phyloP scores from a whole-genome alignment of 1,284 basidiomycete genomes.

The Moniliophthora roreri region DNA sequence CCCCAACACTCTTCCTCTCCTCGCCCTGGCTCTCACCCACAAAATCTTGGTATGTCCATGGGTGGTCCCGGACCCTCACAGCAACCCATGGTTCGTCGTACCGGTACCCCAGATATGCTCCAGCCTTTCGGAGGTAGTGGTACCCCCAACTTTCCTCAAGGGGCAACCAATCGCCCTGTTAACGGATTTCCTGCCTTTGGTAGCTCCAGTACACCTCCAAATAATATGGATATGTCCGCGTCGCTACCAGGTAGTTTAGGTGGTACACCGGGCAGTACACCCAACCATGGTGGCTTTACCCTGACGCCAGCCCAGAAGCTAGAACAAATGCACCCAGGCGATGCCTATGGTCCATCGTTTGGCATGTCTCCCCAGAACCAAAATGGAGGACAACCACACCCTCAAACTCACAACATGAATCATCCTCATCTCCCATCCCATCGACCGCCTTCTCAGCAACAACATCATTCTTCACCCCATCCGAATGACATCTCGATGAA shows the following conservation, averaged over 20 bases:
- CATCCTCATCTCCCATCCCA: slow-evolving; percentile 28
- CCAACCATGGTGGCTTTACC: slow-evolving; percentile 42
- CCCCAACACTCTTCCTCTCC: slow-evolving; percentile 46
- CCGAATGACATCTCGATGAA: slow-evolving; percentile 35
- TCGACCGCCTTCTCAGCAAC: slow-evolving; percentile 25
- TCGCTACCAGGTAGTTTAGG: slow-evolving; percentile 31
- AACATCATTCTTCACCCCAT: slow-evolving; percentile 40
- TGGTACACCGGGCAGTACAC: slow-evolving; percentile 26
- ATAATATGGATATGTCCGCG: slow-evolving; percentile 40
- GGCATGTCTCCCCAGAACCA: slow-evolving; percentile 32
- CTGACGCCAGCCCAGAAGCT: slow-evolving; percentile 61
- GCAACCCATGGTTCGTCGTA: slow-evolving; percentile 40
- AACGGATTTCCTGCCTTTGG: slow-evolving; percentile 40
- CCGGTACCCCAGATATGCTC: slow-evolving; percentile 44
- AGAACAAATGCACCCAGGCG: slow-evolving; percentile 45
- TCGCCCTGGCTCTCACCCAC: slow-evolving; percentile 39
- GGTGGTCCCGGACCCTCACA: slow-evolving; percentile 44
- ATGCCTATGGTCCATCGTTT: slow-evolving; percentile 32
- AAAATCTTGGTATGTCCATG: slow-evolving; percentile 42
- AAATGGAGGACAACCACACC: slow-evolving; percentile 35
- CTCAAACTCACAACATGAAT: slow-evolving; percentile 39
- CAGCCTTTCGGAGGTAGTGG: slow-evolving; percentile 44
- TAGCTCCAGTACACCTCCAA: slow-evolving; percentile 44
- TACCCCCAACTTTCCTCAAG: slow-evolving; percentile 39
- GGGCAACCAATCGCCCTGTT: slow-evolving; percentile 37